phyloP scores from a whole-genome alignment of 106 monocot species.

The Allium fistulosum region DNA sequence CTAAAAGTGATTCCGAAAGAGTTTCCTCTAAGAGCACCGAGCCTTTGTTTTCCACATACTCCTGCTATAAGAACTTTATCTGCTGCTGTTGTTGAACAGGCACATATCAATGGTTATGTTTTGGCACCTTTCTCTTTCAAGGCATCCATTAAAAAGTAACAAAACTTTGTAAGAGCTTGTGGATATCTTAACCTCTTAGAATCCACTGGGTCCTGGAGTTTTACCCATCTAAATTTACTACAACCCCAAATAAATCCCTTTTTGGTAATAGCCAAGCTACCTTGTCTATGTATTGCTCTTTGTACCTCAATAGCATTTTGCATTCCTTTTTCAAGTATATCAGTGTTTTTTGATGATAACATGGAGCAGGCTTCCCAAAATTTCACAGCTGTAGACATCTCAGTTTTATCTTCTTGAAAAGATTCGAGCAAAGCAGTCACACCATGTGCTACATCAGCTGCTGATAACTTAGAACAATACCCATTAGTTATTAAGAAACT shows the following conservation, averaged over 20 bases:
- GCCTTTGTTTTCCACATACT: slow-evolving; percentile 65
- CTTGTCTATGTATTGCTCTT: slow-evolving; percentile 84
- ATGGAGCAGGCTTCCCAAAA: slow-evolving; percentile 91
- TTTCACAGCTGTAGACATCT: slow-evolving; percentile 43
- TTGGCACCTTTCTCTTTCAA: slow-evolving; percentile 89
- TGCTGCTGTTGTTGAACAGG: slow-evolving; percentile 60
- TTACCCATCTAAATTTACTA: slow-evolving; percentile 86
- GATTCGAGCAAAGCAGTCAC: slow-evolving; percentile 84
- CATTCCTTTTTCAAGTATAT: slow-evolving; percentile 77
- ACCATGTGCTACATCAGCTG: slow-evolving; percentile 94
- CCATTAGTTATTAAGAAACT: slow-evolving; percentile 77
- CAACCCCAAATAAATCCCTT: slow-evolving; percentile 74
- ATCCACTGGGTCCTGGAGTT: slow-evolving; percentile 84
- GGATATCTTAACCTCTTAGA: slow-evolving; percentile 54
- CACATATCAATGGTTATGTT: slow-evolving; percentile 87
- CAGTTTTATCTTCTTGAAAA: slow-evolving; percentile 20
- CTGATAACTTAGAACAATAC: slow-evolving; percentile 72
- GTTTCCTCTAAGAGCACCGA: slow-evolving; percentile 87
- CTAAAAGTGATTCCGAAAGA: slow-evolving; percentile 80
- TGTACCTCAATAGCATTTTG: slow-evolving; percentile 86
- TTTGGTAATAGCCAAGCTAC: slow-evolving; percentile 87
- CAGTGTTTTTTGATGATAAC: slow-evolving; percentile 53
- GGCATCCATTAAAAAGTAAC: slow-evolving; percentile 90
- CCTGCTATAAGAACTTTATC: slow-evolving; percentile 81
- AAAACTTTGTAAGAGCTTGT: slow-evolving; percentile 88